phyloP scores from a whole-genome alignment of 225 moss, liverwort and hornwort species.

The Pseudisothecium myosuroides region DNA sequence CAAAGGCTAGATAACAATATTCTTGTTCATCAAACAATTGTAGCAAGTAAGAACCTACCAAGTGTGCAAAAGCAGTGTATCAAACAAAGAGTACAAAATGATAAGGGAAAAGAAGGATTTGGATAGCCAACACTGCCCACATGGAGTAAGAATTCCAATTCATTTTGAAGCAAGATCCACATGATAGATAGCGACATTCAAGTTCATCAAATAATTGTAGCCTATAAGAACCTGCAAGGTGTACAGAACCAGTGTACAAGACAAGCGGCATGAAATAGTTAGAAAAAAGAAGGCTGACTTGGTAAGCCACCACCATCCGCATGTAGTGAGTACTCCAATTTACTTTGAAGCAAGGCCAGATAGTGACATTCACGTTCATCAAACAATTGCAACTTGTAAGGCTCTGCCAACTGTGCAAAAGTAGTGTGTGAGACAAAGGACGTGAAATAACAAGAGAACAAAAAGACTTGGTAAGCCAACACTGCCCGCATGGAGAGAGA shows the following conservation, averaged over 20 bases:
- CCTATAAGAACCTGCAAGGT: background rate
- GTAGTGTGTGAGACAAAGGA: no score
- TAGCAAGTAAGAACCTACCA: fast-evolving
- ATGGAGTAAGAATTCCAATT: background rate
- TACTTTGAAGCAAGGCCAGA: no score
- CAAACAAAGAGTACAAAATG: background rate
- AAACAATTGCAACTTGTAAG: no score
- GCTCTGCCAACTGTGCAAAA: no score
- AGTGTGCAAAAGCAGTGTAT: background rate
- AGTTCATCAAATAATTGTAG: background rate
- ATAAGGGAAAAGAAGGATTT: background rate
- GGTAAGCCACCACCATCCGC: no score
- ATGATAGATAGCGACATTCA: background rate
- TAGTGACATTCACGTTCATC: no score
- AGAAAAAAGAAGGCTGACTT: background rate
- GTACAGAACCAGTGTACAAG: background rate
- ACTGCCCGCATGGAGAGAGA: background rate
- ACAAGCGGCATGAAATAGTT: background rate
- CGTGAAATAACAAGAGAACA: no score
- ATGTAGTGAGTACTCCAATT: no score
- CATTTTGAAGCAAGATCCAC: background rate
- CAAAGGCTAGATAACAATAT: background rate
- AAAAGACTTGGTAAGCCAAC: no score
- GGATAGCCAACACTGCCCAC: background rate
- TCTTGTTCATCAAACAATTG: background rate